A percentile compares a stretch with the other conserved stretches of the same genome.
Conservation (phyloP, 2,329 filamentous ascomycete genomes). For the Ampelomyces quisqualis region DNA sequence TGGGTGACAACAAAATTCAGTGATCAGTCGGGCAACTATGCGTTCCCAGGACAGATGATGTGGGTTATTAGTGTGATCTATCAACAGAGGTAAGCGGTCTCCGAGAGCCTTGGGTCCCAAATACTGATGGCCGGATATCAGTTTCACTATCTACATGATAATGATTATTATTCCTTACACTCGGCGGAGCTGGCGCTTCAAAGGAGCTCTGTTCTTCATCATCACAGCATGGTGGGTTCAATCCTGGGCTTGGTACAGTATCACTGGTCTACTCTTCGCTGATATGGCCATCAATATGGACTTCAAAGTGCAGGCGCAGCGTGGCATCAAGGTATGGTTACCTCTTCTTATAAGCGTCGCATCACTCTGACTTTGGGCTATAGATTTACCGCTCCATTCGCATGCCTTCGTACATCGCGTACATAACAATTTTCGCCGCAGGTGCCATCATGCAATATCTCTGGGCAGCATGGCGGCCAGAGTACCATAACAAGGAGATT, state of each 20-base stretch:
- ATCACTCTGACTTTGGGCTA: no score
- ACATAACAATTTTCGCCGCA: slow-evolving; percentile 24
- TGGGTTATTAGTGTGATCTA: slow-evolving; percentile 48
- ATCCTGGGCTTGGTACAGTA: slow-evolving; percentile 47
- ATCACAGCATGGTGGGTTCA: slow-evolving; percentile 49
- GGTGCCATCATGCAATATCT: slow-evolving; percentile 45
- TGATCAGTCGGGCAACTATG: slow-evolving; percentile 41
- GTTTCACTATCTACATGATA: slow-evolving; percentile 46
- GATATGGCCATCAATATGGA: slow-evolving; percentile 44
- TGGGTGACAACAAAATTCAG: slow-evolving; percentile 43
- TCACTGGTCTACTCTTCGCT: slow-evolving; percentile 50
- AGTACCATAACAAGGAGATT: slow-evolving; percentile 37
- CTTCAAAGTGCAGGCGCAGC: slow-evolving; percentile 26
- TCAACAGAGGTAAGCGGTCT: slow-evolving; percentile 31
- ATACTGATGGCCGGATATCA: background rate
- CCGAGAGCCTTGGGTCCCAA: background rate
- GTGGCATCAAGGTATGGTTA: slow-evolving; percentile 2
- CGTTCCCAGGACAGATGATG: slow-evolving; percentile 45
- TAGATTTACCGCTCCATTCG: background rate
- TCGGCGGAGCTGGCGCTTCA: slow-evolving; percentile 41
- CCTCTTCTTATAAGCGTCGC: background rate
- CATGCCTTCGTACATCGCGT: slow-evolving; percentile 4
- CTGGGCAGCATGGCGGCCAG: slow-evolving; percentile 39
- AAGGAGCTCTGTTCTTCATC: slow-evolving; percentile 40
- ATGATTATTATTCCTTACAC: slow-evolving; percentile 49